phyloP scores from a whole-genome alignment of 768 basidiomycete genomes.

The Daedaleopsis nitida region DNA sequence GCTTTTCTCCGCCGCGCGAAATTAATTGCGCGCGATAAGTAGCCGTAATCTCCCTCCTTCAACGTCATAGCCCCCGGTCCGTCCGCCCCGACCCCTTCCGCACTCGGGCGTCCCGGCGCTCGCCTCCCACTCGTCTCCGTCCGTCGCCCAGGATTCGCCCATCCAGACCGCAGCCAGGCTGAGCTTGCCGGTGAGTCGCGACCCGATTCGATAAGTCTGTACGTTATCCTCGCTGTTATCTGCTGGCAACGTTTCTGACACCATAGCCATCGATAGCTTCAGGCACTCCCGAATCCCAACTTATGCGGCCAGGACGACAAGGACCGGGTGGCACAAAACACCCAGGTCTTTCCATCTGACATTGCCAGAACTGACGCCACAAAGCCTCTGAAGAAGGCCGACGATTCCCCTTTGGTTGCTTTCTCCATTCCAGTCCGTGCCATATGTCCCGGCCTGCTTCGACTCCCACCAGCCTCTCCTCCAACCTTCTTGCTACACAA shows the following conservation, averaged over 20 bases:
- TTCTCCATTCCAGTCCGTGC: neutral
- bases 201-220: neutral
- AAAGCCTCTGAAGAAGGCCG: slow-evolving; percentile 15
- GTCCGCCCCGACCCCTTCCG: slow-evolving; percentile 6
- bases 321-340: neutral
- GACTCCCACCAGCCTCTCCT: neutral
- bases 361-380: slow-evolving; percentile 13
- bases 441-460: neutral
- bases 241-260: no score
- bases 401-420: slow-evolving; percentile 14
- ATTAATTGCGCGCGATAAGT: neutral
- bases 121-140: neutral
- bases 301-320: no score
- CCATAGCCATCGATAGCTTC: slow-evolving; percentile 6
- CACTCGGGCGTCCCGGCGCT: neutral
- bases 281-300: neutral
- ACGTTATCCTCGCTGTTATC: neutral
- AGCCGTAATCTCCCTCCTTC: neutral
- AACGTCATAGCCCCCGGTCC: slow-evolving; percentile 14
- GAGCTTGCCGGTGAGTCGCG: no score
- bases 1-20: neutral
- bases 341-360: neutral
- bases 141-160: neutral
- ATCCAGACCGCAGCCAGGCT: no score
- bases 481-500: neutral